Evolutionary conservation across 495 filamentous ascomycete genomes (phyloP), one percentile per base, ranked within the genome.

Genomic region (Chaetomium cochliodes): DNA sequence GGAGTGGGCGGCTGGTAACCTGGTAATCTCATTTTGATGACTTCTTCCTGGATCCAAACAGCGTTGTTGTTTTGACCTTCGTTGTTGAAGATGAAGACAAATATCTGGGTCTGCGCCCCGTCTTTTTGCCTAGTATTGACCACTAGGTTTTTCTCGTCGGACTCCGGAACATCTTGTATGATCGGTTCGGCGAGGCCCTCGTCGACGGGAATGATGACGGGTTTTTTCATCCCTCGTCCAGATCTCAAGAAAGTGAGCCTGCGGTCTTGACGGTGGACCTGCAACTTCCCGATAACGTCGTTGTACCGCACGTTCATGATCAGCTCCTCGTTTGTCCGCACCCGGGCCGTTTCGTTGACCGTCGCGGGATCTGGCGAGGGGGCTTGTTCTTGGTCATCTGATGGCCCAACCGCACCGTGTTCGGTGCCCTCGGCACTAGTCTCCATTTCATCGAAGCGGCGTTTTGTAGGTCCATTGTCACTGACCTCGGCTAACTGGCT

Each of bases 291-390:
- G 12, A 33, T 42, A 15, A 66, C 47, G 4, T 58, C 62, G 39
- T 65, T 63, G 28, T 69, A 71, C n/a, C 46, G 64, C 9, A 65
- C 70, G 23, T 39, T 46, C 61, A 73, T 20, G n/a, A 65, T 25
- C 4, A 59, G 42, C 2, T 64, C 37, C 50, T 58, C 54, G 25
- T 26, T 16, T 41, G 30, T 58, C 53, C 20, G 26, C 5, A 49
- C 23, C 26, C 47, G 33, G 42, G 42, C 1, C 18, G 22, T 22
- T 33, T 6, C 16, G 11, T 60, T 58, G 54, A 41, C 49, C 2
- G 55, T 28, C 0, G 49, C n/a, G 33, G 69, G 51, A 11, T 26
- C 23, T 2, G 44, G 9, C n/a, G 42, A 20, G 12, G 28, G n/a
- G 28, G 2, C 30, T 8, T 58, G 42, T 3, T 52, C 47, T 53